Evolutionary conservation across 2,329 filamentous ascomycete genomes (phyloP), one percentile per base, ranked within the genome.

Genomic region (Neodidymelliopsis sp.): DNA sequence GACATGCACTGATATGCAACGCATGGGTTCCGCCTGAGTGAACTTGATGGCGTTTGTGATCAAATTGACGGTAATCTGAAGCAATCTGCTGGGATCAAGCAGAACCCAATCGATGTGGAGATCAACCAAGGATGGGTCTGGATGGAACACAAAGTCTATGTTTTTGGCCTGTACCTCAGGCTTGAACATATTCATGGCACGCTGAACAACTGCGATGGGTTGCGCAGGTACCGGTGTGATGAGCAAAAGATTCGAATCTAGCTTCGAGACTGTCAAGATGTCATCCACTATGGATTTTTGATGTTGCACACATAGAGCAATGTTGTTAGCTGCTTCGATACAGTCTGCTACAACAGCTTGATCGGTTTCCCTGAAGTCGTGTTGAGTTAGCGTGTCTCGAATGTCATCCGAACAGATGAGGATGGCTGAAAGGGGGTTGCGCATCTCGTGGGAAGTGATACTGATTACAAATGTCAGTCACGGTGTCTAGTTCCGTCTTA

Each of bases 41-140:
- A 79, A 79, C 43, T 79, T 79, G 63, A 79, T 76, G 0, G 74
- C 71, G 37, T 78, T 78, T 7, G 75, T 77, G n/a, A 78, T 66
- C 2, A 78, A 63, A 22, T 73, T 73, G 20, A 73, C 62, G 0
- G 75, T 65, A 4, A 79, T 73, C 33, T 79, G 76, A 2, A 77
- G 60, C 3, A 78, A 47, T 23, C 76, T 65, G 37, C 64, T 71
- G 0, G 75, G 72, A 52, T 79, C 76, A 0, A 78, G 60, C 12
- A 74, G 57, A 1, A 76, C 69, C 67, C 71, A 75, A 24, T 76
- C 71, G 16, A 76, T 56, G 1, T 54, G 58, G 5, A 74, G 56
- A 2, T 66, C 51, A 2, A 66, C 49, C 33, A 75, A 66, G 0
- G 72, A 72, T 1, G 59, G 50, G 19, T 77, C 71, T 4, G 72